Conservation (phyloP, 2,329 filamentous ascomycete genomes). For the Monosporascus ibericus region DNA sequence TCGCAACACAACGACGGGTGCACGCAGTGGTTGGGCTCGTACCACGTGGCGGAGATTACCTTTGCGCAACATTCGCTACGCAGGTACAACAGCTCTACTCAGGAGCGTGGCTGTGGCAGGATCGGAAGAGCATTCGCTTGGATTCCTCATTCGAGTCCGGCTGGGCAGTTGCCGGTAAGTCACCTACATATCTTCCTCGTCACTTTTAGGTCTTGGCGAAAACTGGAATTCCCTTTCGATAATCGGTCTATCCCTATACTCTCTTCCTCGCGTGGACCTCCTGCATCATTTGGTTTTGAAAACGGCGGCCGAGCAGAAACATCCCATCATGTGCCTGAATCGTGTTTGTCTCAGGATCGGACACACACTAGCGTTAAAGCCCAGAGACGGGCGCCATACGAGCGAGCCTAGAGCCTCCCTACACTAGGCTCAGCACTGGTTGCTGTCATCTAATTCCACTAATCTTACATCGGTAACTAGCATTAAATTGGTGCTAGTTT, state of each 20-base stretch:
- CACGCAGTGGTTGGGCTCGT: background rate
- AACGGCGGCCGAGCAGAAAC: no score
- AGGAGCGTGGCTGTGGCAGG: background rate
- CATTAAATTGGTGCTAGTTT: background rate
- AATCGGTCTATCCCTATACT: no score
- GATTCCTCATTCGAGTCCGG: no score
- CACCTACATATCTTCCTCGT: background rate
- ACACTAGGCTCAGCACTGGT: background rate
- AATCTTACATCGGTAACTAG: background rate
- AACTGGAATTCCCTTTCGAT: no score
- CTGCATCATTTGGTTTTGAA: no score
- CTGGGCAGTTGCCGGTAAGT: background rate
- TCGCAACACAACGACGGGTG: background rate
- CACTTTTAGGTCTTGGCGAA: no score
- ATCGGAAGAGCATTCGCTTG: background rate
- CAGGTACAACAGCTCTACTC: background rate
- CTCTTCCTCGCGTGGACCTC: no score
- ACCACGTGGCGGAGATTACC: background rate
- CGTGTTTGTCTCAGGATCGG: no score
- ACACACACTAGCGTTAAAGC: no score
- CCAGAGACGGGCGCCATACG: no score
- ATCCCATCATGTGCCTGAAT: no score
- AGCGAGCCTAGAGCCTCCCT: background rate
- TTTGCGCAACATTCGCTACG: background rate
- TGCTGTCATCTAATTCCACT: background rate